phyloP scores from a whole-genome alignment of 371 early-diverging fungal genomes.

The Mycotypha africana region DNA sequence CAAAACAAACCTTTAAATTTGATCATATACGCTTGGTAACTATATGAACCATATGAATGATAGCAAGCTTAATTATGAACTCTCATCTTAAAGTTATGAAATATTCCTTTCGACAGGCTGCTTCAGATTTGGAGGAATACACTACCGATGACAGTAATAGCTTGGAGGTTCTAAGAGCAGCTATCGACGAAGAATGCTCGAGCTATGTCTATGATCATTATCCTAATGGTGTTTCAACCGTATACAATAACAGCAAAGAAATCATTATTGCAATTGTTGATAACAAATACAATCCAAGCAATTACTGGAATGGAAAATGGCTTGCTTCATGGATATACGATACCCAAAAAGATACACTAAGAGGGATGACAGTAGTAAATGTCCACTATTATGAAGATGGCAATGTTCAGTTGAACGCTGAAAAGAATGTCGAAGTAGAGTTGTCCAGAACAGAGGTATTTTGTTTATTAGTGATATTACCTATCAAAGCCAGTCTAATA shows the following conservation, averaged over 20 bases:
- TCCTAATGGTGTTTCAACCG: slow-evolving; percentile 66
- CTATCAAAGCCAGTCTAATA: neutral
- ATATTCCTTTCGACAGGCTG: slow-evolving; percentile 46
- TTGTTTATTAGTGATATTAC: too few species aligned
- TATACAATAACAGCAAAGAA: slow-evolving; percentile 52
- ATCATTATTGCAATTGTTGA: slow-evolving; percentile 73
- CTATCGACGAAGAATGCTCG: slow-evolving; percentile 57
- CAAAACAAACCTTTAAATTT: slow-evolving; percentile 60
- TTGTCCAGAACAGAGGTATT: too few species aligned
- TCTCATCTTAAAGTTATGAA: neutral
- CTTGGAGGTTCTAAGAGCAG: slow-evolving; percentile 49
- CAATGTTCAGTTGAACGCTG: slow-evolving; percentile 89
- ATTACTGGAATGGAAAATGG: slow-evolving; percentile 97
- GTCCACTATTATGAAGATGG: slow-evolving; percentile 99
- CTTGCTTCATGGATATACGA: slow-evolving; percentile 74
- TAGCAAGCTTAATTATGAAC: neutral
- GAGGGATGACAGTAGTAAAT: slow-evolving; percentile 66
- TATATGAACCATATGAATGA: too few species aligned
- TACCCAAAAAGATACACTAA: slow-evolving; percentile 53
- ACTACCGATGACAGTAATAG: too few species aligned
- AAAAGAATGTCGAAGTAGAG: slow-evolving; percentile 65
- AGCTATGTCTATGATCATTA: slow-evolving; percentile 75
- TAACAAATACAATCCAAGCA: slow-evolving; percentile 86
- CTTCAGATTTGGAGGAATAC: slow-evolving; percentile 54
- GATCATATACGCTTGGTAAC: slow-evolving; percentile 73